Evolutionary conservation across 371 early-diverging fungal species (phyloP), one percentile per base, ranked within the genome.

Genomic region (Mucor lusitanicus): DNA sequence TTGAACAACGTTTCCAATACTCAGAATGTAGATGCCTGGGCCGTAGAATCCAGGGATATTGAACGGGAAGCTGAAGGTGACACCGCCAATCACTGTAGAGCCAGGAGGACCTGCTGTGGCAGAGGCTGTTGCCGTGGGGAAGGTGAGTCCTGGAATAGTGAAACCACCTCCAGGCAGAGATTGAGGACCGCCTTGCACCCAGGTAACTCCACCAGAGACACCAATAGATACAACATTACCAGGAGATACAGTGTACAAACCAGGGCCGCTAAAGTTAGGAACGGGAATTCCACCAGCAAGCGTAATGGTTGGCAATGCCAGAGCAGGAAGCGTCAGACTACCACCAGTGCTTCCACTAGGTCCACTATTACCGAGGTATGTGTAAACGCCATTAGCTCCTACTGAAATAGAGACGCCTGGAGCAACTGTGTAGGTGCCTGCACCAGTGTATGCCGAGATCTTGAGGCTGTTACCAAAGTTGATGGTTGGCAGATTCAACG

Each of bases 191-290:
- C 66, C 66, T 19, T 40, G 37, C 13, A 37, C 21, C 12, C 42
- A 27, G 3, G 61, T 32, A n/a, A 32, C n/a, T 9, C 62, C 23
- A 30, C 44, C 19, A 17, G 23, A 3, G 30, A 6, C n/a, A 35
- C 8, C 37, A 46, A 65, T 23, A 21, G 35, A 57, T n/a, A 65
- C 48, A 33, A 59, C 50, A 9, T 66, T 48, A 37, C 66, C 66
- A 53, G 66, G 59, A 32, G 9, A 32, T 7, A 48, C 4, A 13
- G 59, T 66, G 3, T 66, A 66, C 15, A n/a, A 8, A 27, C 63
- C 63, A 54, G 63, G 63, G 0, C 60, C 60, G 27, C 48, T 59
- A 39, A 27, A 59, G 17, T 19, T 32, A 37, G 60, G 59, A 15
- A 66, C 13, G 3, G 44, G 44, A 23, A 44, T 17, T 6, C 59